Evolutionary conservation across 257 asterid species (phyloP), one percentile per base, ranked within the genome.

Genomic region (Solanum etuberosum): DNA sequence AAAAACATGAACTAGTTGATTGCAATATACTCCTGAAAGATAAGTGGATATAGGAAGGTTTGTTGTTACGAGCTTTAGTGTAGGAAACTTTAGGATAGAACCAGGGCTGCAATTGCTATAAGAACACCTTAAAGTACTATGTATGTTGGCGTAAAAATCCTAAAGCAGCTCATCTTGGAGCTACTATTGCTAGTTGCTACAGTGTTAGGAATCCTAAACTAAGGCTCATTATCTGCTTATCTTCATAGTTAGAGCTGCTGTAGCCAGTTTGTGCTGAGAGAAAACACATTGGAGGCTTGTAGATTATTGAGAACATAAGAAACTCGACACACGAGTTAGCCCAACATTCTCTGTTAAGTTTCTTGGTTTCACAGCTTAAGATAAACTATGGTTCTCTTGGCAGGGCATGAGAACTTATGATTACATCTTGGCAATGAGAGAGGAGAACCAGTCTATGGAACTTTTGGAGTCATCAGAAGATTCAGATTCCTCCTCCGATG

Each of bases 371-470:
- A 37, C 29, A 25, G 23, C 83, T 48, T 29, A 48, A 54, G 80
- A 77, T 51, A 20, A 73, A 27, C 18, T 40, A 25, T 63, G 37
- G 25, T 84, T 37, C n/a, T 82, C 32, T 90, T 86, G 88, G 86
- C 95, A 97, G 99, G 99, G 99, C 86, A 97, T 97, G 92, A 93
- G 98, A 90, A 97, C 99, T 35, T 95, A 97, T 86, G 99, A 97
- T 83, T 97, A 95, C 90, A 95, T 97, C 88, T 88, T 94, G 90
- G 98, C 99, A 86, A 94, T 97, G 99, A 94, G 90, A 92, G 99
- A 95, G 91, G 98, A 94, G 90, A 93, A 92, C 86, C 90, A 89
- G 88, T 81, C 92, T 11, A 86, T 91, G 91, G 98, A 93, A 88
- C 89, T 81, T 81, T 29, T 92, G n/a, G 98, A 94, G 72, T 91